These are phyloP conservation scores for Lachnellula hyalina DNA, from an alignment of 2,329 filamentous ascomycete genomes.

Conservation along the genomic window DNA sequence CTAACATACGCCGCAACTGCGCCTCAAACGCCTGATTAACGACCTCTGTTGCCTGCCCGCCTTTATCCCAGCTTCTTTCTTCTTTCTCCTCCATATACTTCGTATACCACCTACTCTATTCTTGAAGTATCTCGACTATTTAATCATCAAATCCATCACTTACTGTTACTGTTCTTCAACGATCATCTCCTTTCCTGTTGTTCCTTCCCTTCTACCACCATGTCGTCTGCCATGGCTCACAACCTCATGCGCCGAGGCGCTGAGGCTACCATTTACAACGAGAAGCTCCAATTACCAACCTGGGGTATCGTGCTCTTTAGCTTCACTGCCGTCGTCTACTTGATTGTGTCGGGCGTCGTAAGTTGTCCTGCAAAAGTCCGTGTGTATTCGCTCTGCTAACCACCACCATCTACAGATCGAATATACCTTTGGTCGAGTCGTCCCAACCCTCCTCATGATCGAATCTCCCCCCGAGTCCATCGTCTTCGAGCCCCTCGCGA, in stretches of 20 bases:
- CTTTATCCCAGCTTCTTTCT: background rate
- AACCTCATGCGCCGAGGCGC: background rate
- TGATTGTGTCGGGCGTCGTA: background rate
- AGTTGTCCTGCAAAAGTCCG: background rate
- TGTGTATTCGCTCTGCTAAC: background rate
- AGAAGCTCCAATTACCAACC: background rate
- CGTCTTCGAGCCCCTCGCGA: conserved; percentile 39
- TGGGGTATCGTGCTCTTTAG: background rate
- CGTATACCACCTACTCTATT: no score
- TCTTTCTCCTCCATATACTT: background rate
- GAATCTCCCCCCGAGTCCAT: conserved; percentile 50
- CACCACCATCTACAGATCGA: conserved; percentile 32
- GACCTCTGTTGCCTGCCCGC: no score
- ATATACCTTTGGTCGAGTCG: conserved; percentile 56
- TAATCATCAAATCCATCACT: background rate
- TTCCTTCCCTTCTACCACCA: background rate
- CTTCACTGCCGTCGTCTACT: background rate
- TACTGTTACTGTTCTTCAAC: background rate
- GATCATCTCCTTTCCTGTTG: background rate
- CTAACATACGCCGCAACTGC: no score
- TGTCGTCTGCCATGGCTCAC: background rate
- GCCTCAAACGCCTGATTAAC: no score
- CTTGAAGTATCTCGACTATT: background rate
- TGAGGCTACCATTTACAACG: background rate
- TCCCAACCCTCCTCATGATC: conserved; percentile 58